Evolutionary conservation across 2,329 filamentous ascomycete species (phyloP).

Genomic region (Blumeria graminis): DNA sequence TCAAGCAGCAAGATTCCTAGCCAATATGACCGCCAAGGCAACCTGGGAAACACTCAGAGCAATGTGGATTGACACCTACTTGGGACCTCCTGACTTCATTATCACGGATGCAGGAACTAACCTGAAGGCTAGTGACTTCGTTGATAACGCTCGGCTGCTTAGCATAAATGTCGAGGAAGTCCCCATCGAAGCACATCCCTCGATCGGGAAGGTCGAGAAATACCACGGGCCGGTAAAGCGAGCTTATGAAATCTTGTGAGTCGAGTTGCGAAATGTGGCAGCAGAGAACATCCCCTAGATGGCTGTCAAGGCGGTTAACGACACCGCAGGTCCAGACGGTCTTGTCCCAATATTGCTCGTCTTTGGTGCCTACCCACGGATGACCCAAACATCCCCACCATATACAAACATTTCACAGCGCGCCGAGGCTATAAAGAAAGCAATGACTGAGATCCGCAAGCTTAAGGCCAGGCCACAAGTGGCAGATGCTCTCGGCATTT

Average conservation of each 20-base stretch:
- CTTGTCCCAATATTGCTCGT: too few species aligned
- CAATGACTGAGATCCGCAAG: conserved; percentile 3
- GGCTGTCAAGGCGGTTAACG: too few species aligned
- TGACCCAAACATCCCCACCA: neutral
- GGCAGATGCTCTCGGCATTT: neutral
- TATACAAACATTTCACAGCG: neutral
- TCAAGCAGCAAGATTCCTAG: neutral
- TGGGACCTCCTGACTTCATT: neutral
- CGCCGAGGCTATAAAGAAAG: conserved; percentile 1
- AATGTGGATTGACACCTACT: neutral
- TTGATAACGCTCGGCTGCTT: neutral
- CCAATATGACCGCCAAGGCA: too few species aligned
- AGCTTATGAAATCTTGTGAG: neutral
- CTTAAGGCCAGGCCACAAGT: neutral
- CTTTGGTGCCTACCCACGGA: too few species aligned
- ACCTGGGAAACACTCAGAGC: neutral
- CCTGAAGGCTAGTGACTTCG: neutral
- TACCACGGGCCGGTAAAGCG: neutral
- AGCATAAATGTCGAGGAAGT: neutral
- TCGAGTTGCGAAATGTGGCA: neutral
- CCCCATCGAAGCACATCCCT: neutral
- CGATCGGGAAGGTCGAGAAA: neutral
- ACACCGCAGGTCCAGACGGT: too few species aligned
- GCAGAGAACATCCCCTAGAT: neutral
- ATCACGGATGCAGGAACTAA: neutral